These are phyloP conservation scores for Neurospora cerealis DNA, from an alignment of 495 filamentous ascomycete species.

Conservation along the genomic window DNA sequence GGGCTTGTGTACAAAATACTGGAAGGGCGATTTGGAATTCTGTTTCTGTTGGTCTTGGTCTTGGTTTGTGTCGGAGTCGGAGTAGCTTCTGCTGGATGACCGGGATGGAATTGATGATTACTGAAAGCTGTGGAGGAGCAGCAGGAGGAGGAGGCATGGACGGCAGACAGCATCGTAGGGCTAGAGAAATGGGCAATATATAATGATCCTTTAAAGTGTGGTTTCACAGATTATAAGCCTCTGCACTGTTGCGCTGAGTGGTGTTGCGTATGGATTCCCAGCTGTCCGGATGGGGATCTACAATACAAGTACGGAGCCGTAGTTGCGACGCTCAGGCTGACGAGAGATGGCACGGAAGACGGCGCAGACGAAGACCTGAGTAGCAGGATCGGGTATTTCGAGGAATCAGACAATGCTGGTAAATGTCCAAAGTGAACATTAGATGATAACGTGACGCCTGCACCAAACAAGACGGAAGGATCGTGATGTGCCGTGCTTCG, in stretches of 20 bases:
- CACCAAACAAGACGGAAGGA: background rate
- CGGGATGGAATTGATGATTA: background rate
- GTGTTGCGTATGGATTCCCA: background rate
- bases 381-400: background rate
- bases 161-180: background rate
- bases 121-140: background rate
- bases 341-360: background rate
- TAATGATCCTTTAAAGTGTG: background rate
- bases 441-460: background rate
- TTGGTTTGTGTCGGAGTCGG: background rate
- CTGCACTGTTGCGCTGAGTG: background rate
- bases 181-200: background rate
- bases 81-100: background rate
- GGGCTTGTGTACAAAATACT: background rate
- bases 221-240: background rate
- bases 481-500: slow-evolving; percentile 4
- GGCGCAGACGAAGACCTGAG: background rate
- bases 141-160: background rate
- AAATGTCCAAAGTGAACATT: background rate
- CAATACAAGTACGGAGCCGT: background rate
- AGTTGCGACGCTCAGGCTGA: background rate
- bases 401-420: background rate
- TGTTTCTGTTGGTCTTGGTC: background rate
- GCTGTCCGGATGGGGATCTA: background rate
- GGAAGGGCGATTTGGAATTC: background rate